A percentile compares a stretch with the other conserved stretches of the same genome.
phyloP scores from a whole-genome alignment of 495 filamentous ascomycete genomes.

The Talaromyces stipitatus region DNA sequence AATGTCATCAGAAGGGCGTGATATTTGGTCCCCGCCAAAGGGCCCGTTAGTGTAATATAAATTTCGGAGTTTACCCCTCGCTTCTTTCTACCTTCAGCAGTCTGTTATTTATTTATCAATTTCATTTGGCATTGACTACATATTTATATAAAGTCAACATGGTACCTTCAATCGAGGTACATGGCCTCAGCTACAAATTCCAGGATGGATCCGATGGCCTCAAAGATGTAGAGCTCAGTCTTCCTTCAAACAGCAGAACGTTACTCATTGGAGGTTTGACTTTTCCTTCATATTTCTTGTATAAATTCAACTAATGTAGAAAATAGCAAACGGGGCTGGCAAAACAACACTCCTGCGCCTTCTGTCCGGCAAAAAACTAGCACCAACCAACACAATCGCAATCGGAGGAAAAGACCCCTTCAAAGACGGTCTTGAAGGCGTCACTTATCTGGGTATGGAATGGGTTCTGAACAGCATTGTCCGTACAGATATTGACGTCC shows the following conservation, averaged over 20 bases:
- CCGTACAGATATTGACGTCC: conserved; percentile 86
- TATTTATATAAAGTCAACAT: too few relatives aligned
- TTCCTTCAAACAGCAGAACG: conserved; percentile 79
- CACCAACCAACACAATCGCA: conserved; percentile 61
- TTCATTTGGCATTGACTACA: too few relatives aligned
- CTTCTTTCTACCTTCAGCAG: too few relatives aligned
- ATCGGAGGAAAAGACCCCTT: conserved; percentile 87
- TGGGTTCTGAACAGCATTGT: conserved; percentile 99
- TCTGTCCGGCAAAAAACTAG: conserved; percentile 86
- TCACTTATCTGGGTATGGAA: conserved; percentile 94
- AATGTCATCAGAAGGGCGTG: not conserved
- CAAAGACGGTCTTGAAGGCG: conserved; percentile 76
- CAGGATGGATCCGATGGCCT: conserved; percentile 72
- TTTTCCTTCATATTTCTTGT: not conserved
- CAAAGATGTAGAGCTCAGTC: conserved; percentile 56
- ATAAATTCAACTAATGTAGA: not conserved
- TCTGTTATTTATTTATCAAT: too few relatives aligned
- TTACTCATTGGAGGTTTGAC: conserved; percentile 77
- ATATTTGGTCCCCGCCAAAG: not conserved
- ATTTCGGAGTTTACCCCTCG: not conserved
- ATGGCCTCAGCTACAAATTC: conserved; percentile 80
- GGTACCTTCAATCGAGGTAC: conserved; percentile 57
- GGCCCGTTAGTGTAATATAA: not conserved
- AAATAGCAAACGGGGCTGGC: conserved; percentile 82
- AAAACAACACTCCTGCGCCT: conserved; percentile 93